These are phyloP conservation scores for Ramaria sp. DNA, from an alignment of 768 basidiomycete genomes.

Conservation along the genomic window DNA sequence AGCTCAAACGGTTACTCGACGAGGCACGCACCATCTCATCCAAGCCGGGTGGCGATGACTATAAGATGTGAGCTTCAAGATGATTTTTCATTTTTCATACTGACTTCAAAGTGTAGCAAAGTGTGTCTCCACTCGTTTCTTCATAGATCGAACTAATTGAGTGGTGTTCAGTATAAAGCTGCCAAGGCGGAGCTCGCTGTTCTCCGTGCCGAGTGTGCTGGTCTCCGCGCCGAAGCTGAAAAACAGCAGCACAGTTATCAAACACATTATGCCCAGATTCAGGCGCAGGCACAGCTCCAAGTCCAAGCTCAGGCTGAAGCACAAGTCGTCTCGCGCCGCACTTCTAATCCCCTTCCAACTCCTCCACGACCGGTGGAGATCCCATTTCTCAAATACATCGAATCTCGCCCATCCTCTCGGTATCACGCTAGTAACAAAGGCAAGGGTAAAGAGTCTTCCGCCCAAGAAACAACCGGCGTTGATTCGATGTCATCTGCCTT, in stretches of 20 bases:
- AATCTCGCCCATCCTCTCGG: background rate
- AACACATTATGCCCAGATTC: background rate
- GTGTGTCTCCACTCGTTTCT: background rate
- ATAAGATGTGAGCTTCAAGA: constrained; percentile 2
- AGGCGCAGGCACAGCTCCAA: constrained; percentile 1
- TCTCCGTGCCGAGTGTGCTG: constrained; percentile 1
- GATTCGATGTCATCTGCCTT: constrained; percentile 7
- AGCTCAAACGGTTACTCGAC: constrained; percentile 5
- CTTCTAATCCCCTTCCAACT: constrained; percentile 41
- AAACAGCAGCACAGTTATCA: constrained; percentile 1
- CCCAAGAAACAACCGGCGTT: background rate
- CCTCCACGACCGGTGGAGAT: constrained; percentile 40
- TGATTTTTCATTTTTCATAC: background rate
- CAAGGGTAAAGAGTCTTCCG: constrained; percentile 1
- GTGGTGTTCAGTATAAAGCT: background rate
- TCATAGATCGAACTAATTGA: background rate
- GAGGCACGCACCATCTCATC: background rate
- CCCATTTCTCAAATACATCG: constrained; percentile 1
- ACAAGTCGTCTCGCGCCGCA: constrained; percentile 17
- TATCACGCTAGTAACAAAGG: background rate
- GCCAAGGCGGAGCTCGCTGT: constrained; percentile 1
- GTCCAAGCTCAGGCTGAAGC: background rate
- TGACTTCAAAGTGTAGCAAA: background rate
- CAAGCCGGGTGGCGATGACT: background rate
- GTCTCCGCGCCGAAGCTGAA: background rate